Base-by-base conservation (phyloP, 2,329 filamentous ascomycete species). In the Aureobasidium sp. region DNA sequence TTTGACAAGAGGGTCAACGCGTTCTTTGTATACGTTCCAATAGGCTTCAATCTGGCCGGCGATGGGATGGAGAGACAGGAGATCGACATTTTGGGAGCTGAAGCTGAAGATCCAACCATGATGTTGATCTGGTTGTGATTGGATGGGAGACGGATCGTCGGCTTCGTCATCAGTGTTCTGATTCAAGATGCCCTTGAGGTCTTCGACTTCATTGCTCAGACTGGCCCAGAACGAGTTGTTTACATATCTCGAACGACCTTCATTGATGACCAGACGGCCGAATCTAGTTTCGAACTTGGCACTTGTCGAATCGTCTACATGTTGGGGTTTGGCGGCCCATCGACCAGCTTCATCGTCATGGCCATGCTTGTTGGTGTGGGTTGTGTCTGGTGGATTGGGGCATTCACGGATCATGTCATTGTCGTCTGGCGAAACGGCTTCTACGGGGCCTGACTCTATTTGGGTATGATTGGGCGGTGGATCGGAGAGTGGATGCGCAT, bases 221-320 rank as follows among this genome's bases (percentile, higher is more conserved):
- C 80, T 86, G 17, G 84, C 80, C 85, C 85, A 89, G 62, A 90
- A 88, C 6, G 80, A 84, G 65, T 81, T 87, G 70, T 84, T 88
- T 59, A 90, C 80, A 64, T 90, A 90, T 64, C 84, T 74, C 53
- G 80, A 83, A 55, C 79, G 80, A 34, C 83, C 83, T 53, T 89
- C 84, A 57, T 85, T 84, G 30, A 89, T 70, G 0, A 90, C 83
- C 49, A 90, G 68, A 27, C 85, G 74, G 2, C 86, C 84, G 66
- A 86, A 84, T 52, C 80, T 74, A 30, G 65, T 65, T 55, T 70
- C 66, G 27, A 68, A 63, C 14, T 58, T 58, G 10, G 62, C 61
- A 29, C 57, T 59, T 12, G 25, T 29, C 14, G 29, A 25, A 5
- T 39, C 35, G 27, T 55, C 53, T 25, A 53, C 8, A 17, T 35